A percentile compares a stretch with the other conserved stretches of the same genome.
Evolutionary conservation across 2,329 filamentous ascomycete species (phyloP).

Genomic region (Ophiostoma quercus): DNA sequence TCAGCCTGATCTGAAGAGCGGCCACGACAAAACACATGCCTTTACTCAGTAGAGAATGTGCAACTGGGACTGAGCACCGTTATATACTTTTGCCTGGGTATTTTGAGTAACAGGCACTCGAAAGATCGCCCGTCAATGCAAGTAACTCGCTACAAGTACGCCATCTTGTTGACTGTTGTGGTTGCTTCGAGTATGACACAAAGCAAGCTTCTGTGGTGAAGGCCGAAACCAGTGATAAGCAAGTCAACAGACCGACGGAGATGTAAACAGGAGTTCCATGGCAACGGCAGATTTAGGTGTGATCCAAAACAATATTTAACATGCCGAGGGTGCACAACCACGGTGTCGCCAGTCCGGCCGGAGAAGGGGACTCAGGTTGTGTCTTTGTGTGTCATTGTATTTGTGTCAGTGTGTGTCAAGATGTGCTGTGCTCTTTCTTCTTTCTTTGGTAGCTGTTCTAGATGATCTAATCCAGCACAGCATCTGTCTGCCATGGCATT

Average conservation of each 20-base stretch:
- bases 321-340: not conserved
- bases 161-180: not conserved
- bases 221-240: not conserved
- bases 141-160: not conserved
- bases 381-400: not conserved
- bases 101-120: not conserved
- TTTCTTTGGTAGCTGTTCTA: not conserved
- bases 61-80: not conserved
- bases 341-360: not conserved
- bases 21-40: not conserved
- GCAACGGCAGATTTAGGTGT: not conserved
- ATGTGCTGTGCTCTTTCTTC: not conserved
- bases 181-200: not conserved
- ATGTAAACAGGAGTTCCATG: not conserved
- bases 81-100: not conserved
- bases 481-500: not conserved
- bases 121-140: not conserved
- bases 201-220: not conserved
- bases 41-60: not conserved
- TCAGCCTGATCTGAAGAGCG: not conserved
- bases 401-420: not conserved
- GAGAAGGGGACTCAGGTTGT: not conserved
- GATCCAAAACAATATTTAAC: not conserved
- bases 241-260: not conserved
- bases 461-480: not conserved